Evolutionary conservation across 257 asterid species (phyloP), one percentile per base, ranked within the genome.

Genomic region (Verbena officinalis): DNA sequence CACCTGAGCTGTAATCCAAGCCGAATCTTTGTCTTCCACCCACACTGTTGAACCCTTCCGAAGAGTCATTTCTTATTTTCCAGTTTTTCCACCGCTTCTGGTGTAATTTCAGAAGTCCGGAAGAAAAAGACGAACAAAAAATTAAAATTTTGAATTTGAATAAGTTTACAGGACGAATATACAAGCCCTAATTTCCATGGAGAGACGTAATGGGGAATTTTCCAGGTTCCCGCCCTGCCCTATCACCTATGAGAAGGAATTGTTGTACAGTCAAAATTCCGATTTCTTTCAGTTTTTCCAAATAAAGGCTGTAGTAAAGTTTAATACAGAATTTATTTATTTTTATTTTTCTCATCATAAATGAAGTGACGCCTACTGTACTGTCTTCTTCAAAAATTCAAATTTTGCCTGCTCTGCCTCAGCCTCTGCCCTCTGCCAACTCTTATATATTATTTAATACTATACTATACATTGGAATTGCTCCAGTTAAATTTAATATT

Each of bases 171-270:
- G 4, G 40, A 57, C 2, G 68, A 77, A 76, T 38, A 60, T 23
- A 20, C 15, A 64, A 85, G 73, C 94, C 93, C 94, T 81, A 81
- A 68, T 52, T 64, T 62, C 59, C 73, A 57, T 54, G 62, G 76
- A 76, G 59, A 52, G 49, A 70, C 13, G 64, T 51, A 24, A 40
- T 54, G 42, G 61, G 3, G 75, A 61, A 56, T 11, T 67, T 72
- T 73, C 68, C 81, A 76, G 71, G 78, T 88, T 88, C 96, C 91
- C 96, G 96, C 96, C 88, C 88, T 75, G 67, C n/a, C n/a, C n/a
- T n/a, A n/a, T n/a, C n/a, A n/a, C n/a, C n/a, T n/a, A n/a, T n/a
- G 71, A 64, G 63, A 53, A 62, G 46, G 67, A 67, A 73, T 13
- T 21, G 49, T 60, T 69, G 62, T 60, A 50, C 42, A 48, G 71